Conservation (phyloP, 768 basidiomycete genomes). For the Postia placenta region DNA sequence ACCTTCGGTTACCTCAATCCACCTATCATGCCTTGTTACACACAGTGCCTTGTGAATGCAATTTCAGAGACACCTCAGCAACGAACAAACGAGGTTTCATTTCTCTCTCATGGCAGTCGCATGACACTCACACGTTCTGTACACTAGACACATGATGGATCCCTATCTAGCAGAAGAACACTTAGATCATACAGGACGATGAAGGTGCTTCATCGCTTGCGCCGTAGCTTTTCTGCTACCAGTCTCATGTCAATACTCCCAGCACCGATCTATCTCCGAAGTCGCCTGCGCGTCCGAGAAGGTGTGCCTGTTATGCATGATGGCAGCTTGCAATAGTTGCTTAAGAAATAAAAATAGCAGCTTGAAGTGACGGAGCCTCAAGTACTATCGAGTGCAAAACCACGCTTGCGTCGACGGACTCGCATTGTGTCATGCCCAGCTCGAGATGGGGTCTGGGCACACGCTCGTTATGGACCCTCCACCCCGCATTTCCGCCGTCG, state of each 20-base stretch:
- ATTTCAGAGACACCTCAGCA: not conserved
- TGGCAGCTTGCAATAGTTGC: too few relatives aligned
- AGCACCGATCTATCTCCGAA: too few relatives aligned
- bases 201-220: not conserved
- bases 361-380: too few relatives aligned
- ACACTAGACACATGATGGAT: not conserved
- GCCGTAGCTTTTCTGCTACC: too few relatives aligned
- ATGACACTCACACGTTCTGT: not conserved
- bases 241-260: too few relatives aligned
- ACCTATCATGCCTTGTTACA: not conserved
- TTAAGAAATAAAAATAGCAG: too few relatives aligned
- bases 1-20: too few relatives aligned
- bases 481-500: too few relatives aligned
- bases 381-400: too few relatives aligned
- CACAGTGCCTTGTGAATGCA: not conserved
- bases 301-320: too few relatives aligned
- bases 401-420: not conserved
- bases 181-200: conserved; percentile 2
- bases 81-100: not conserved
- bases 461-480: not conserved
- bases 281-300: too few relatives aligned
- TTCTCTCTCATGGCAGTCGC: not conserved
- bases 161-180: not conserved
- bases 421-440: not conserved
- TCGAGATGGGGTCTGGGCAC: not conserved